Percentiles rank a stretch among this genome's conserved stretches.
Conservation (phyloP, 2,329 filamentous ascomycete species). For the Fusarium pininemorale region DNA sequence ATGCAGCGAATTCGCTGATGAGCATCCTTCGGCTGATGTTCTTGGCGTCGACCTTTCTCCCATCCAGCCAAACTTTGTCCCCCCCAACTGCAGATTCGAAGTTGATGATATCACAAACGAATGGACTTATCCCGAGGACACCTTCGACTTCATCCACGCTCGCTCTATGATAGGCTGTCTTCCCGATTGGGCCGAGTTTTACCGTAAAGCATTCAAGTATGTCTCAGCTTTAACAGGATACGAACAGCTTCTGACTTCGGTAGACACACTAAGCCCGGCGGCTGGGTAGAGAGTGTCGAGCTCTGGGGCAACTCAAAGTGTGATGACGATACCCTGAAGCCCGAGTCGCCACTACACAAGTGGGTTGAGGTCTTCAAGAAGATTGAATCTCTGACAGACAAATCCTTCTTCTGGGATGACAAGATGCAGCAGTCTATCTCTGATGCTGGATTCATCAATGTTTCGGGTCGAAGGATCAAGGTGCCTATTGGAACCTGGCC, state of each 20-base stretch:
- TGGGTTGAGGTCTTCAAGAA: slow-evolving; percentile 17
- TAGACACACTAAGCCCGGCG: slow-evolving; percentile 27
- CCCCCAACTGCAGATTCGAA: slow-evolving; percentile 70
- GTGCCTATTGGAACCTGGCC: slow-evolving; percentile 43
- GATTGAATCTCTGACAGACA: slow-evolving; percentile 14
- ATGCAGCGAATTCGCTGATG: slow-evolving; percentile 46
- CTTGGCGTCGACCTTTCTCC: slow-evolving; percentile 67
- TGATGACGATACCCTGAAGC: slow-evolving; percentile 41
- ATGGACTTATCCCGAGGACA: slow-evolving; percentile 56
- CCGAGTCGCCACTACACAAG: slow-evolving; percentile 7
- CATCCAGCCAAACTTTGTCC: slow-evolving; percentile 65
- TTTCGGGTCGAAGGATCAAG: slow-evolving; percentile 31
- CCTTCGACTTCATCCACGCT: slow-evolving; percentile 68
- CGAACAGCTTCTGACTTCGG: slow-evolving; percentile 43
- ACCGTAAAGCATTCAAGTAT: slow-evolving; percentile 57
- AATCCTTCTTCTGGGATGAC: slow-evolving; percentile 21
- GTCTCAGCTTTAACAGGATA: slow-evolving; percentile 6
- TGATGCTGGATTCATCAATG: slow-evolving; percentile 33
- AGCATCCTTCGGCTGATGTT: slow-evolving; percentile 56
- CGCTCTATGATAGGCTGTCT: slow-evolving; percentile 64
- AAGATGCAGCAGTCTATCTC: slow-evolving; percentile 16
- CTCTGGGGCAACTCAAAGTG: slow-evolving; percentile 28
- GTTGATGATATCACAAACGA: slow-evolving; percentile 68
- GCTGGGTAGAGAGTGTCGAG: slow-evolving; percentile 34
- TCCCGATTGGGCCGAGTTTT: slow-evolving; percentile 60